A percentile compares a stretch with the other conserved stretches of the same genome.
Conservation (phyloP, 1,139 yeast species). For the Candida gigantensis region DNA sequence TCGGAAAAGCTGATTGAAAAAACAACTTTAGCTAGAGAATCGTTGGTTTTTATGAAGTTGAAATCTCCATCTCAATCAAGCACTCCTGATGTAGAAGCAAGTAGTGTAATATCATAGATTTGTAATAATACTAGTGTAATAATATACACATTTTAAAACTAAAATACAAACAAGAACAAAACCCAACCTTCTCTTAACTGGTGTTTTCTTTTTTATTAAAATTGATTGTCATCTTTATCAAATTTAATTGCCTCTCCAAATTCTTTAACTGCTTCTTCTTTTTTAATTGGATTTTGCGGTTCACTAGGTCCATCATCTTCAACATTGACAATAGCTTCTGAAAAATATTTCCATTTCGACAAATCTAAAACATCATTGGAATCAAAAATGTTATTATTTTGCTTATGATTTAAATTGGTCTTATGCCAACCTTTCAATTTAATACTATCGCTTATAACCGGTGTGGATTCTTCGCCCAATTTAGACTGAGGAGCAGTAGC, state of each 20-base stretch:
- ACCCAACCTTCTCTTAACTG: too few relatives aligned
- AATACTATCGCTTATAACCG: constrained; percentile 19
- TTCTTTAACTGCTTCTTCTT: constrained; percentile 7
- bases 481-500: too few relatives aligned
- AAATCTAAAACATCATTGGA: constrained; percentile 33
- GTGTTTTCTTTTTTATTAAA: too few relatives aligned
- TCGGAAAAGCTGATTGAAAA: constrained; percentile 41
- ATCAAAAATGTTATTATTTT: constrained; percentile 16
- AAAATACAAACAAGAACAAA: too few relatives aligned
- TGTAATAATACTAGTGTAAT: too few relatives aligned
- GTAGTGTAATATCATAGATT: too few relatives aligned
- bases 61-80: too few relatives aligned
- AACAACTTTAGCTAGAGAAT: constrained; percentile 52
- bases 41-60: constrained; percentile 53
- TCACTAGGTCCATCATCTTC: neutral
- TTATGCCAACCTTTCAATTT: constrained; percentile 45
- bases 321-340: neutral
- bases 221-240: constrained; percentile 7
- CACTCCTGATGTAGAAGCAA: too few relatives aligned
- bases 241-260: constrained; percentile 11
- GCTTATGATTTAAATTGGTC: constrained; percentile 22
- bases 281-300: neutral
- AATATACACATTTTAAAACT: too few relatives aligned
- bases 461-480: constrained; percentile 14
- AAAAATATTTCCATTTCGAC: constrained; percentile 28